These are phyloP conservation scores for Colletotrichum coccodes DNA, from an alignment of 2,329 filamentous ascomycete genomes.

Conservation along the genomic window DNA sequence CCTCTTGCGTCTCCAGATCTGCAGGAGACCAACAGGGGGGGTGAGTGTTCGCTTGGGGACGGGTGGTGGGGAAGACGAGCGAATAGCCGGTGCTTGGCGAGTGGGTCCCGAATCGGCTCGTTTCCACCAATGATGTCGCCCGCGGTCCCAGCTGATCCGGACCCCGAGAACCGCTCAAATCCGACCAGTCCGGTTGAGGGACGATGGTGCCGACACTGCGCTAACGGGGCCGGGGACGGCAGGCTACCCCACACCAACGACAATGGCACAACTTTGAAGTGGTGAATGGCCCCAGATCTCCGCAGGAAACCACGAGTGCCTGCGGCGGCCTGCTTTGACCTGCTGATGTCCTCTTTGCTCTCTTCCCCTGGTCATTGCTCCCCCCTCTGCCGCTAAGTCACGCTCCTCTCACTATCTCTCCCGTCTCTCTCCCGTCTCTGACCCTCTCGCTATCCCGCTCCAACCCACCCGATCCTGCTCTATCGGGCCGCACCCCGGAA, in stretches of 20 bases:
- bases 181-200: constrained; percentile 9
- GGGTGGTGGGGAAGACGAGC: neutral
- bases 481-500: constrained; percentile 13
- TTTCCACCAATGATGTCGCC: constrained; percentile 22
- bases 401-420: neutral
- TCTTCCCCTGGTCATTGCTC: neutral
- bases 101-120: neutral
- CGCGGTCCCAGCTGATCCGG: constrained; percentile 27
- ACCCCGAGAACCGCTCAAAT: constrained; percentile 32
- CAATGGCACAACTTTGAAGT: constrained; percentile 10
- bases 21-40: constrained; percentile 1
- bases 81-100: constrained; percentile 19
- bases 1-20: constrained; percentile 2
- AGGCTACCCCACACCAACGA: constrained; percentile 10
- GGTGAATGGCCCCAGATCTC: constrained; percentile 19
- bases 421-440: too few relatives aligned
- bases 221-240: constrained; percentile 5
- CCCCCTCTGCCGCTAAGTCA: neutral
- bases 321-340: neutral
- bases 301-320: constrained; percentile 15
- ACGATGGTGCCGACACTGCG: neutral
- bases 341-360: constrained; percentile 10
- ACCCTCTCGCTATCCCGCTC: neutral
- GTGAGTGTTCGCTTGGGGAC: neutral
- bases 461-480: constrained; percentile 15